Conservation (phyloP, 2,329 filamentous ascomycete genomes). For the Microsporum canis region DNA sequence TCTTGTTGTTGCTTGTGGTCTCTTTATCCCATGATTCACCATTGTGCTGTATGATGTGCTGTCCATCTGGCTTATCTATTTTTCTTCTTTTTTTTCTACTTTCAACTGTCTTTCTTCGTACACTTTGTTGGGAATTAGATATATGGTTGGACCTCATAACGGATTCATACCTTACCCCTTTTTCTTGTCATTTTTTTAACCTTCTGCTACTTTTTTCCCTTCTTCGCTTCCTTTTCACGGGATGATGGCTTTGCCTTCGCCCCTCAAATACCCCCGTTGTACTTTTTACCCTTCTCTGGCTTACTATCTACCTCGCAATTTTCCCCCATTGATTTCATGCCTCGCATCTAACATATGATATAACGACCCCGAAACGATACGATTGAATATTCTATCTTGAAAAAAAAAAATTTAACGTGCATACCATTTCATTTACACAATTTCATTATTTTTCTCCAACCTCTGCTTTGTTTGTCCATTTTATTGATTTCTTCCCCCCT, state of each 20-base stretch:
- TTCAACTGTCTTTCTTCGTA: not conserved
- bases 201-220: not conserved
- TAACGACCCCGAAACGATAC: conserved; percentile 4
- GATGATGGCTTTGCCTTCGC: not conserved
- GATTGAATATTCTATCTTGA: not conserved
- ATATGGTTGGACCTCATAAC: not conserved
- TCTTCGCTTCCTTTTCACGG: not conserved
- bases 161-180: not conserved
- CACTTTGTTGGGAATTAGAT: not conserved
- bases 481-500: not conserved
- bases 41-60: not conserved
- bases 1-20: not conserved
- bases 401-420: not conserved
- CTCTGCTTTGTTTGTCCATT: not conserved
- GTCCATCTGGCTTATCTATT: not conserved
- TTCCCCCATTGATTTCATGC: not conserved
- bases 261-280: not conserved
- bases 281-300: not conserved
- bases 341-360: not conserved
- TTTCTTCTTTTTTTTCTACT: not conserved
- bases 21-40: not conserved
- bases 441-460: not conserved
- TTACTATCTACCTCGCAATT: not conserved
- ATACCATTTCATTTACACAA: not conserved
- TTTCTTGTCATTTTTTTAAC: not conserved